phyloP scores from a whole-genome alignment of 2,329 filamentous ascomycete genomes.

The Rutstroemia sp. region DNA sequence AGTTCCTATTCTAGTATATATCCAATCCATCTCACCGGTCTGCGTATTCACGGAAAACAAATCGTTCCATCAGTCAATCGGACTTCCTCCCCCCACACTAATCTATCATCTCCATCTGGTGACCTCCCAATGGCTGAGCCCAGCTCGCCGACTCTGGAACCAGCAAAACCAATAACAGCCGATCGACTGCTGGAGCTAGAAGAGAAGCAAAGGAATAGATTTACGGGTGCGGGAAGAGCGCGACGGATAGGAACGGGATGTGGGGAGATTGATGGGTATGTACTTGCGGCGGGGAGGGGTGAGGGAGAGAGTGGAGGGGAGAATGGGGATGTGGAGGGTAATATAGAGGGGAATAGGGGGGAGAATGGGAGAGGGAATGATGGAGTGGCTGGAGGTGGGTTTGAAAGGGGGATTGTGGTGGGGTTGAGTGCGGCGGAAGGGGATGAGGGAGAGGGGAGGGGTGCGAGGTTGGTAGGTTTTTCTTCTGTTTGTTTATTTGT shows the following conservation, averaged over 20 bases:
- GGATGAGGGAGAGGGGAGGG: slow-evolving; percentile 19
- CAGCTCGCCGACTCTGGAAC: slow-evolving; percentile 9
- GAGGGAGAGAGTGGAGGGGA: too few relatives aligned
- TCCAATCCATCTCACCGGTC: too few relatives aligned
- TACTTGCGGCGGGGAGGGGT: slow-evolving; percentile 17
- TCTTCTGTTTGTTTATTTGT: background rate
- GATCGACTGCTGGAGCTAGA: slow-evolving; percentile 22
- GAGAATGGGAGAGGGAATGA: background rate
- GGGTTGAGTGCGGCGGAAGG: slow-evolving; percentile 26
- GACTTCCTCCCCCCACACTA: background rate
- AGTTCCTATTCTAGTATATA: too few relatives aligned
- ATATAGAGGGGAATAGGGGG: background rate
- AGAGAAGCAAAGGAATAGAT: slow-evolving; percentile 15
- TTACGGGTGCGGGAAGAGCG: slow-evolving; percentile 4
- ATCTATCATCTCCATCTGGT: background rate
- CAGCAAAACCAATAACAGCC: slow-evolving; percentile 21
- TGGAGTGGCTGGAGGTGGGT: background rate
- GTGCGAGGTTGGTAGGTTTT: slow-evolving; percentile 25
- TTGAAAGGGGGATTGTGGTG: slow-evolving; percentile 22
- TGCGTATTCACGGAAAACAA: too few relatives aligned
- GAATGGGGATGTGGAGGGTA: too few relatives aligned
- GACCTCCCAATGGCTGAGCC: slow-evolving; percentile 13
- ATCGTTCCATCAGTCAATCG: background rate
- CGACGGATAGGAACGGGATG: slow-evolving; percentile 21
- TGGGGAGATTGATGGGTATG: slow-evolving; percentile 12